Percentiles rank a stretch among this genome's conserved stretches.
Evolutionary conservation across 805 yeast species (phyloP).

Genomic region (Saturnispora sanitii): DNA sequence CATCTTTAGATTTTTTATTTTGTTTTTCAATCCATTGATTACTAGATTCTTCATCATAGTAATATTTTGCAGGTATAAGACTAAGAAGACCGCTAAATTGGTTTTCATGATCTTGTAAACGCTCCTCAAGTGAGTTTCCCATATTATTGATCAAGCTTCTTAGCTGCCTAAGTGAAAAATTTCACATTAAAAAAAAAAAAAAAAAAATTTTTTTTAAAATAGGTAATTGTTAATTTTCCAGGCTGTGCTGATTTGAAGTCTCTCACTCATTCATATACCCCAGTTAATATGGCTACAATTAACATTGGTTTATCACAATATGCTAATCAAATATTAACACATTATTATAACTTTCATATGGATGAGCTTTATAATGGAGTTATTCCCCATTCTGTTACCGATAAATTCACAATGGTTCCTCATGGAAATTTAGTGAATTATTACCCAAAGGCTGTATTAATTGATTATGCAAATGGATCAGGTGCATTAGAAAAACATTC

Average conservation of each 20-base stretch:
- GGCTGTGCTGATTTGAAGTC: neutral
- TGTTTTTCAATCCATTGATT: conserved; percentile 71
- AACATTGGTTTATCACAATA: conserved; percentile 61
- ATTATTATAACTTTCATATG: conserved; percentile 75
- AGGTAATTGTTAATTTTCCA: conserved; percentile 3
- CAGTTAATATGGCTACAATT: too few species aligned
- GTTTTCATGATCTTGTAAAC: conserved; percentile 65
- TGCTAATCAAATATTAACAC: conserved; percentile 69
- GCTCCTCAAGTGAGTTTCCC: conserved; percentile 39
- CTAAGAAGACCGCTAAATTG: conserved; percentile 87
- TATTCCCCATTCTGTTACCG: neutral
- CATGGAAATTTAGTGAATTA: conserved; percentile 41
- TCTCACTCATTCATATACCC: neutral
- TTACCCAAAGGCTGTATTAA: conserved; percentile 73
- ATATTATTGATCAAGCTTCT: conserved; percentile 8
- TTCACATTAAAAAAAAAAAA: neutral
- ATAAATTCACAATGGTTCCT: neutral
- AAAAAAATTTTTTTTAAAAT: conserved; percentile 2
- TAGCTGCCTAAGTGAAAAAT: conserved; percentile 3
- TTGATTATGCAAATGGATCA: conserved; percentile 71
- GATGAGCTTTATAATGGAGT: conserved; percentile 36
- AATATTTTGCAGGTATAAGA: conserved; percentile 87
- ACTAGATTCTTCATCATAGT: conserved; percentile 82
- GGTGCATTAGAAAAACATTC: conserved; percentile 57
- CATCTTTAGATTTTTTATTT: conserved; percentile 63